Base-by-base conservation (phyloP, 2,329 filamentous ascomycete genomes). In the Fonsecaea pugnacius region DNA sequence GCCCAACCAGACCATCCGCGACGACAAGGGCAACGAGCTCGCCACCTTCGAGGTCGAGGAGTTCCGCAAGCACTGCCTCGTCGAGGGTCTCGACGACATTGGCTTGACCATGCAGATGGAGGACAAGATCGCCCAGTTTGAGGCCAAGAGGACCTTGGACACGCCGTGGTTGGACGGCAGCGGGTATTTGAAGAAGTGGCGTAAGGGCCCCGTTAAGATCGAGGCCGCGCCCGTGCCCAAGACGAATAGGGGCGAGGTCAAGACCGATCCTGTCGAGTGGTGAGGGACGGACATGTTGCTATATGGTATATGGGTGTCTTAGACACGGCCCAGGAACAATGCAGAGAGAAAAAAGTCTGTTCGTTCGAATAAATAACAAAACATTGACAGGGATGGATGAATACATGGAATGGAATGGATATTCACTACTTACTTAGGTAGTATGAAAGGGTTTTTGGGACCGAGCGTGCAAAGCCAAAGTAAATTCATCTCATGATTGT, bases 21-120 rank as follows among this genome's bases (percentile, higher is more conserved):
- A 91, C 70, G 87, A 86, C 0, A 79, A 84, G 18, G 94, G 94
- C 69, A 87, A 87, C 67, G 85, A 87, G 70, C 85, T 98, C 59
- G 89, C 89, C 74, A 78, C 79, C 46, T 98, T 98, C 74, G 90
- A 96, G 0, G 91, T 96, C 5, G 94, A 98, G 75, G 87, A 90
- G 79, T 98, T 98, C 83, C 84, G 92, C 75, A 96, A 96, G 80
- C 92, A 98, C 80, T 98, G 94, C 78, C 81, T 98, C 57, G 78
- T 96, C 73, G 96, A 98, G 75, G 94, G 94, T 0, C 87, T 98
- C 9, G 94, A 98, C 75, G 95, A 98, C 72, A 98, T 98, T 73
- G 94, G 94, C 38, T 80, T 98, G 69, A 98, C 94, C 5, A 91
- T 97, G 84, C 91, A 96, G 80, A 86, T 91, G 79, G 92, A 95